Evolutionary conservation across 208 protist genomes (phyloP).

Genomic region (Kentomonas sorsogonicus): DNA sequence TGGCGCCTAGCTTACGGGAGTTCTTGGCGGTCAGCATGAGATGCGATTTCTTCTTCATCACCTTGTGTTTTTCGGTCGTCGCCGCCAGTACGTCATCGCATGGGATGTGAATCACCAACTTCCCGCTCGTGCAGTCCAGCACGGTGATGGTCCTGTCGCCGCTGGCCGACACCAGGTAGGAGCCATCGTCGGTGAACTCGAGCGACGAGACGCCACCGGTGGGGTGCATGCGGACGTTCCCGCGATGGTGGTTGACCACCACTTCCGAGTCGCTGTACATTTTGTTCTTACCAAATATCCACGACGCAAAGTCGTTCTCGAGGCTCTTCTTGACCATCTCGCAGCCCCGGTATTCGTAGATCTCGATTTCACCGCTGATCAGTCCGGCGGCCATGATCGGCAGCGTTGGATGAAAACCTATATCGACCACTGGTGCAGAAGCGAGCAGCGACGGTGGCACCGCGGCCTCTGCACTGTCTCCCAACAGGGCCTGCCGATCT

Average conservation of each 20-base stretch:
- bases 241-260: slow-evolving; percentile 45
- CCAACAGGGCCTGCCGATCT: slow-evolving; percentile 54
- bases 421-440: slow-evolving; percentile 58
- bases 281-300: slow-evolving; percentile 44
- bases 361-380: slow-evolving; percentile 75
- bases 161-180: slow-evolving; percentile 73
- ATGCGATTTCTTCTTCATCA: slow-evolving; percentile 16
- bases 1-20: slow-evolving; percentile 10
- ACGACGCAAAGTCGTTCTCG: slow-evolving; percentile 62
- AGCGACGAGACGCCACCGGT: slow-evolving; percentile 58
- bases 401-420: slow-evolving; percentile 71
- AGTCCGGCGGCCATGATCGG: slow-evolving; percentile 73
- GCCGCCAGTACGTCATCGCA: slow-evolving; percentile 17
- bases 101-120: slow-evolving; percentile 69
- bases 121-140: slow-evolving; percentile 70
- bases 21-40: not conserved
- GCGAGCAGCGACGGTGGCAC: slow-evolving; percentile 62
- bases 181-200: slow-evolving; percentile 87
- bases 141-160: slow-evolving; percentile 79
- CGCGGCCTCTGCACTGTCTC: slow-evolving; percentile 36
- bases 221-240: slow-evolving; percentile 83
- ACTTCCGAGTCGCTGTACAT: slow-evolving; percentile 45
- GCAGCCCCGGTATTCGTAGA: slow-evolving; percentile 59
- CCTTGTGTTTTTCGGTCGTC: slow-evolving; percentile 6
- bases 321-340: slow-evolving; percentile 63